These are phyloP conservation scores for Petunia axillaris DNA, from an alignment of 257 asterid genomes.

Conservation along the genomic window DNA sequence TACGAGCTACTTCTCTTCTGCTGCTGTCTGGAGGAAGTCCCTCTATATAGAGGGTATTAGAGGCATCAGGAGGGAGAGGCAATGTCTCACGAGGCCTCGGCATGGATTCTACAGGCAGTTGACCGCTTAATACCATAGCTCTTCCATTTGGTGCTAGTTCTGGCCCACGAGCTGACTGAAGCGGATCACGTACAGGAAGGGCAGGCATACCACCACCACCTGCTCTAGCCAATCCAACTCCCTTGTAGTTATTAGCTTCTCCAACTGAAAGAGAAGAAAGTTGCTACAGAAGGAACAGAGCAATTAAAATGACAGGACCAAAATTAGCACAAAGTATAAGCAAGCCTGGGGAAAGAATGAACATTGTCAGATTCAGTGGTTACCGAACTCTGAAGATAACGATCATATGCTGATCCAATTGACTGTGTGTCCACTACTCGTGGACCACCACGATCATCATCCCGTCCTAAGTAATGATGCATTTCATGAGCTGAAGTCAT, in stretches of 20 bases:
- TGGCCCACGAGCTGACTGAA: constrained; percentile 38
- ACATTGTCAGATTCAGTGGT: constrained; percentile 24
- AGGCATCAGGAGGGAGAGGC: constrained; percentile 65
- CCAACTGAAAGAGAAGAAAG: constrained; percentile 42
- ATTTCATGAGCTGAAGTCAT: constrained; percentile 39
- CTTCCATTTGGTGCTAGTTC: constrained; percentile 45
- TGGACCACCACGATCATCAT: constrained; percentile 43
- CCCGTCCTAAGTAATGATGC: constrained; percentile 36
- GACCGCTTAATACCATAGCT: constrained; percentile 41
- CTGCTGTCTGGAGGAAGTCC: constrained; percentile 63
- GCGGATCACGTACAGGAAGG: constrained; percentile 38
- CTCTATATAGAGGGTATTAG: constrained; percentile 56
- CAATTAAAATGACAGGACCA: neutral
- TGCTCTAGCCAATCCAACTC: constrained; percentile 40
- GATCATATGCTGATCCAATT: constrained; percentile 59
- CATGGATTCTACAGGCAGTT: constrained; percentile 40
- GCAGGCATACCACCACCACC: constrained; percentile 40
- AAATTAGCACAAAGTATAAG: constrained; percentile 27
- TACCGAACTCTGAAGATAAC: constrained; percentile 60
- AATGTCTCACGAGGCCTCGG: constrained; percentile 45
- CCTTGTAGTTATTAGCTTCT: constrained; percentile 40
- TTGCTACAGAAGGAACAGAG: constrained; percentile 40
- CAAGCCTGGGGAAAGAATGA: constrained; percentile 9
- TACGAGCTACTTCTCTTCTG: constrained; percentile 64
- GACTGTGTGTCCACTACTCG: constrained; percentile 45